Base-by-base conservation (phyloP, 495 filamentous ascomycete genomes). In the Penicillium ochrochloron region DNA sequence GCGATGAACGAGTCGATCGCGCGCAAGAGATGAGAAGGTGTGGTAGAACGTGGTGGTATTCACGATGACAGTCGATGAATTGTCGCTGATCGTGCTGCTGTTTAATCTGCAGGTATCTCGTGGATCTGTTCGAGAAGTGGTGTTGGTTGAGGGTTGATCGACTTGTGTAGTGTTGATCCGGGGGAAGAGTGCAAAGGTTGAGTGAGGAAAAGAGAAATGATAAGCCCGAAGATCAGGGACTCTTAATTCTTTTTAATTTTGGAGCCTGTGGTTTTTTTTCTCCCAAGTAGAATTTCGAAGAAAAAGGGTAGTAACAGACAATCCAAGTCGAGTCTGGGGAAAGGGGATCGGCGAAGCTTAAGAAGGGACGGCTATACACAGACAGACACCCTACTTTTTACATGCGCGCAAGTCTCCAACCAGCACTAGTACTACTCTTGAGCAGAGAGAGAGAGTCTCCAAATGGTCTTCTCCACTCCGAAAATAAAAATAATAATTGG, bases 261-360 rank as follows among this genome's bases (percentile, higher is more conserved):
- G 75, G 29, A 33, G 31, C 31, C 5, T 33, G 25, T 60, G 53
- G 57, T 44, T 51, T 14, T 54, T 63, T 62, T 19, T 50, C 54
- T 59, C 46, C 62, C 51, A 41, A 69, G 69, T 72, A 65, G 59
- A 61, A 65, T 63, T 5, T 25, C 19, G 29, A 75, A 75, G 69
- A 73, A 75, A 75, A 64, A 68, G 54, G 41, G 66, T 75, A 54
- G 51, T 27, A 29, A 51, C 27, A 31, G 51, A 33, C 11, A 31
- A 34, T 27, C 25, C 17, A 33, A 25, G 27, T 31, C 31, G 51
- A 37, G 74, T 77, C 76, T 79, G 78, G 73, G 79, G 78, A 84
- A 60, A 84, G 82, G 84, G 86, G 89, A 91, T 91, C 88, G 88
- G 86, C 89, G 86, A 83, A 84, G 84, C 86, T 90, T 91, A 90